phyloP scores from a whole-genome alignment of 345 rosid species.

The Populus ilicifolia region DNA sequence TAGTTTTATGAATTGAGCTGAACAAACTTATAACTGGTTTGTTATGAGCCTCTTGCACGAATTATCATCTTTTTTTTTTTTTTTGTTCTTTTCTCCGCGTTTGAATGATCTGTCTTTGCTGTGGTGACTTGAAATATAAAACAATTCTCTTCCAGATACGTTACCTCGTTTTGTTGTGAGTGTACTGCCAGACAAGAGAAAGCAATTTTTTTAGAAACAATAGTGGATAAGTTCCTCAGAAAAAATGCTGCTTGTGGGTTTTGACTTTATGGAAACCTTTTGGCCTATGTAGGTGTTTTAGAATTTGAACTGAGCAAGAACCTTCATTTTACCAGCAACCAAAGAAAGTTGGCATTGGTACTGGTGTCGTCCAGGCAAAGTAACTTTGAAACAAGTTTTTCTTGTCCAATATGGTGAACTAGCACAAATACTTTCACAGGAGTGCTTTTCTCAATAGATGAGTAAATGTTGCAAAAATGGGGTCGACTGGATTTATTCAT shows the following conservation, averaged over 20 bases:
- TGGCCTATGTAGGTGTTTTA: neutral
- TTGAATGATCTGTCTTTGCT: neutral
- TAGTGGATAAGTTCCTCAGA: neutral
- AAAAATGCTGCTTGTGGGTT: neutral
- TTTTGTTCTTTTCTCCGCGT: neutral
- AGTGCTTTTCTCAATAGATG: neutral
- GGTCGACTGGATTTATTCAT: neutral
- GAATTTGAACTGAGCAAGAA: neutral
- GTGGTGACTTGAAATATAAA: neutral
- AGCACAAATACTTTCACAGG: neutral
- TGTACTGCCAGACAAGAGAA: neutral
- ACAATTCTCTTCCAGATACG: neutral
- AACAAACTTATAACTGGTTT: neutral
- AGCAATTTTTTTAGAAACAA: neutral
- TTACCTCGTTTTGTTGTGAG: neutral
- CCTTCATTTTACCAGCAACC: neutral
- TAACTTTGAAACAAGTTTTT: neutral
- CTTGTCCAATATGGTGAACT: neutral
- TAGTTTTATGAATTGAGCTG: neutral
- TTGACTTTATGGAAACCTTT: neutral
- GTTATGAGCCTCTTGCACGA: neutral
- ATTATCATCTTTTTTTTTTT: neutral
- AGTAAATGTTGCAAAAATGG: slow-evolving; percentile 1
- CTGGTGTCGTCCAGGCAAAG: neutral
- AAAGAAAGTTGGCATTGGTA: neutral